Percentiles rank a stretch among this genome's conserved stretches.
Conservation (phyloP, 2,329 filamentous ascomycete species). For the Scedosporium aurantiacum region DNA sequence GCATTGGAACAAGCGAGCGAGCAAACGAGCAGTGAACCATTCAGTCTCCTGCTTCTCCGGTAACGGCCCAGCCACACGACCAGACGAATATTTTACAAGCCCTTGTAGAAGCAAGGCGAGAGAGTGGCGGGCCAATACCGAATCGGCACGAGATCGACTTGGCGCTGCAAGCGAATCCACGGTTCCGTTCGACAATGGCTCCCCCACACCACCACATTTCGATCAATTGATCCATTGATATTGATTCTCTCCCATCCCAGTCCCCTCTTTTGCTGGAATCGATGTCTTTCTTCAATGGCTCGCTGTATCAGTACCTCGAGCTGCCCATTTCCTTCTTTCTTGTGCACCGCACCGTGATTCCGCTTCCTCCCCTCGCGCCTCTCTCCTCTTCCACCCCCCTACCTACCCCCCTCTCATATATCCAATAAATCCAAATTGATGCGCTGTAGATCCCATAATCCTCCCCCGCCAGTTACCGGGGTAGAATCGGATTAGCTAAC, state of each 20-base stretch:
- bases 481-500: constrained; percentile 4
- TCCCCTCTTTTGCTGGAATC: neutral
- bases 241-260: neutral
- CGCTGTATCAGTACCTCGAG: neutral
- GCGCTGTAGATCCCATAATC: neutral
- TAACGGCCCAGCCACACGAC: neutral
- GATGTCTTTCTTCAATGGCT: neutral
- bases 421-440: neutral
- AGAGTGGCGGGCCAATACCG: neutral
- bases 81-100: neutral
- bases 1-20: too few species aligned
- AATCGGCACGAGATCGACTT: neutral
- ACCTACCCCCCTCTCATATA: neutral
- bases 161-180: neutral
- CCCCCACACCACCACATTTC: neutral
- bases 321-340: neutral
- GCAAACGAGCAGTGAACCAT: too few species aligned
- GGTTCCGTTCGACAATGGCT: neutral
- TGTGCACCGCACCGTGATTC: neutral
- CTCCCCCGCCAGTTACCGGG: neutral
- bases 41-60: neutral
- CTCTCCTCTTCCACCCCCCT: neutral
- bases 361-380: neutral
- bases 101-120: neutral
- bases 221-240: neutral